These are phyloP conservation scores for Dendrobium huoshanense DNA, from an alignment of 106 monocot species.

Conservation along the genomic window DNA sequence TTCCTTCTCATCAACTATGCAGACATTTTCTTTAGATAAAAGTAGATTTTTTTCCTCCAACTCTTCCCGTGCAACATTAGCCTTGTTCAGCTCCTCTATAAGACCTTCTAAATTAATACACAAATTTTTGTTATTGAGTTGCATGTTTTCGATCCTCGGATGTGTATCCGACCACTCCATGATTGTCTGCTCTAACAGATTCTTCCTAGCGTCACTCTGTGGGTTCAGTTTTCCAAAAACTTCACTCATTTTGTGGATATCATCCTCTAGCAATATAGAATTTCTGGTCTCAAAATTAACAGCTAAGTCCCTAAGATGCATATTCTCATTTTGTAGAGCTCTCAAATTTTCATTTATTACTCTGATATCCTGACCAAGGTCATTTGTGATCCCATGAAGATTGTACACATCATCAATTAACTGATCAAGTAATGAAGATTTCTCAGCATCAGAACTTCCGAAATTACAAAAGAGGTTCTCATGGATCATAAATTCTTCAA, in stretches of 20 bases:
- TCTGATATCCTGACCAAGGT: conserved; percentile 27
- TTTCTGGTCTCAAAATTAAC: conserved; percentile 24
- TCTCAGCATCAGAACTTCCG: conserved; percentile 35
- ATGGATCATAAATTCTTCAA: conserved; percentile 34
- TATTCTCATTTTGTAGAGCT: conserved; percentile 35
- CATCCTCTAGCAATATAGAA: conserved; percentile 25
- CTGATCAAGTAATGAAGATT: conserved; percentile 17
- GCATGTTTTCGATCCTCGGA: background rate
- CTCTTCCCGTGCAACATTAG: conserved; percentile 20
- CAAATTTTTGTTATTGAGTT: conserved; percentile 11
- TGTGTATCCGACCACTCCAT: background rate
- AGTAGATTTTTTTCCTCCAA: conserved; percentile 23
- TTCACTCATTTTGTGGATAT: conserved; percentile 18
- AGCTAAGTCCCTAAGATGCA: conserved; percentile 25
- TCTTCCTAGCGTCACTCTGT: conserved; percentile 18
- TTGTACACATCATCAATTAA: conserved; percentile 21
- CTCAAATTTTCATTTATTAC: conserved; percentile 23
- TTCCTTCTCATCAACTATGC: conserved; percentile 22
- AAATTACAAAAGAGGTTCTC: conserved; percentile 41
- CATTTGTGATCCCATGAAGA: conserved; percentile 23
- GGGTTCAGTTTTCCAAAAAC: conserved; percentile 17
- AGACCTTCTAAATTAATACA: conserved; percentile 17
- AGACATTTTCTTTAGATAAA: conserved; percentile 15
- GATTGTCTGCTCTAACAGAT: conserved; percentile 10
- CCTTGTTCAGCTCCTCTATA: conserved; percentile 19